Base-by-base conservation (phyloP, 805 yeast species). In the Kluyveromyces dobzhanskii region DNA sequence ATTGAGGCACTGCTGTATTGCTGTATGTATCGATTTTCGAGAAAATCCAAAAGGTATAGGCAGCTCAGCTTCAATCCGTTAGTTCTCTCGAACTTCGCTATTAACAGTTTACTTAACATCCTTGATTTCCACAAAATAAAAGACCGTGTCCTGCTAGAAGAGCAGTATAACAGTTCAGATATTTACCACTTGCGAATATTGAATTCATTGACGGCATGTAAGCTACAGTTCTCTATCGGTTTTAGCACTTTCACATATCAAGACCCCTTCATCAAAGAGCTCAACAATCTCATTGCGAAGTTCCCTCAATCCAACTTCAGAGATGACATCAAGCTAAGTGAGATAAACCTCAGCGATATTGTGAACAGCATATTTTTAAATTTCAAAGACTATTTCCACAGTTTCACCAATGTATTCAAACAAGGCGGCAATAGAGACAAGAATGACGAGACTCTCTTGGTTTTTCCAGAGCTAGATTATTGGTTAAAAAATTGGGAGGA, bases 1-100 rank as follows among this genome's bases (percentile, higher is more conserved):
- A 67, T 75, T 26, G 83, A 76, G 49, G 80, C 79, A 0, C 66
- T 76, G 7, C 48, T 76, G 19, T 76, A 76, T 48, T 64, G 76
- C 37, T 66, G 76, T 16, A 55, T 72, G 51, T 76, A 73, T 50
- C 72, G 73, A 45, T 67, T 74, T 33, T 71, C 78, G 2, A 60
- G 78, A 44, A 74, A 73, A 43, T 71, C 77, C 3, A 59, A 65
- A 38, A 47, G 61, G 25, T 58, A 58, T 42, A 47, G 65, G 35
- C 80, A 75, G 48, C 60, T 69, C n/a, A 66, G 67, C 37, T 60
- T 72, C 44, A 76, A 76, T 51, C 63, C 70, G 13, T 68, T 79
- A 71, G 56, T 71, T 8, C 46, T 75, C n/a, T 69, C 76, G 2
- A 70, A 72, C 26, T 65, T 69, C 43, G 80, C 76, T 0, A 50